Evolutionary conservation across 2,329 filamentous ascomycete genomes (phyloP).

Genomic region (Pseudogymnoascus sp.): DNA sequence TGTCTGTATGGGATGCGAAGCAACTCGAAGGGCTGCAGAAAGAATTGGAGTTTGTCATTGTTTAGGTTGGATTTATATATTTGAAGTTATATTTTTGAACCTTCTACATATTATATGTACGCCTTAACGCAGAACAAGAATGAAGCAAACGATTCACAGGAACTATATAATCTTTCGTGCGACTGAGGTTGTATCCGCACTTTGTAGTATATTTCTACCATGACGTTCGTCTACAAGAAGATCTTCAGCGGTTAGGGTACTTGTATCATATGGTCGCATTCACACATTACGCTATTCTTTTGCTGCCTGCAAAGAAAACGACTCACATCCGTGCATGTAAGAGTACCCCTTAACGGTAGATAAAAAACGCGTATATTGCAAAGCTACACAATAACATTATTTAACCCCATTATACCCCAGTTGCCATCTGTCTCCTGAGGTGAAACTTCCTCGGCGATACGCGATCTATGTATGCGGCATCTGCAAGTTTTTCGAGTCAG

Average conservation of each 20-base stretch:
- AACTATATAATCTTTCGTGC: background rate
- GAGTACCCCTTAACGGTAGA: background rate
- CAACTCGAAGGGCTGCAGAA: background rate
- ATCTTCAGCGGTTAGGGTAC: background rate
- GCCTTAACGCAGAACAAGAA: no score
- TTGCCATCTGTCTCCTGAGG: background rate
- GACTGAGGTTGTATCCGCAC: background rate
- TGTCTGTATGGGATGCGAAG: background rate
- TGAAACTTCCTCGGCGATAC: background rate
- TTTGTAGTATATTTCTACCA: background rate
- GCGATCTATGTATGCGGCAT: background rate
- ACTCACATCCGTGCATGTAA: background rate
- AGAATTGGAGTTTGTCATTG: background rate
- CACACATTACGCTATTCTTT: background rate
- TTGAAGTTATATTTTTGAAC: background rate
- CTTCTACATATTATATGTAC: no score
- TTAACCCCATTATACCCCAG: background rate
- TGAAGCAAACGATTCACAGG: background rate
- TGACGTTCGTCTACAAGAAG: background rate
- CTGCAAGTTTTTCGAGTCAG: background rate
- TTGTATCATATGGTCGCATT: background rate
- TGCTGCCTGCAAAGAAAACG: background rate
- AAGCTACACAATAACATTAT: background rate
- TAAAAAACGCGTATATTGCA: background rate
- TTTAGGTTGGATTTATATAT: background rate